Percentiles rank a stretch among this genome's conserved stretches.
phyloP scores from a whole-genome alignment of 306 rosid species.

The Citrullus colocynthis region DNA sequence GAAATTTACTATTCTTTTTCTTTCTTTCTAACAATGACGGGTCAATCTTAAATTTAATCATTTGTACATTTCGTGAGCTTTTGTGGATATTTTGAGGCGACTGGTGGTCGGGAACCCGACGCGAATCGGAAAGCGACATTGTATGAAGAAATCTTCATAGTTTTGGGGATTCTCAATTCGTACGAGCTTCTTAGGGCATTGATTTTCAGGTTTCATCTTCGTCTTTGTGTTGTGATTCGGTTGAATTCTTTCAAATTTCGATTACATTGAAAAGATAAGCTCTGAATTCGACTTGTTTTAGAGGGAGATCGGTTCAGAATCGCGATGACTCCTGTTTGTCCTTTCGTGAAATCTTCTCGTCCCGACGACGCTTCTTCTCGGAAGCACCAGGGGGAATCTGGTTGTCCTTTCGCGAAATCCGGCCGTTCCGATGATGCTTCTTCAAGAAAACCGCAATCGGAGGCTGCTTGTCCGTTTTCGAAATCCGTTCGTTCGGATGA shows the following conservation, averaged over 20 bases:
- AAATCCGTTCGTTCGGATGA: neutral
- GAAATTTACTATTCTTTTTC: no score
- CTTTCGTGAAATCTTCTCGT: conserved; percentile 75
- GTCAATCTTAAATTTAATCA: neutral
- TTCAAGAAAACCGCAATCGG: conserved; percentile 12
- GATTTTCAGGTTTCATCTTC: neutral
- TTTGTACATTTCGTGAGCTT: neutral
- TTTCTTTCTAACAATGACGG: neutral
- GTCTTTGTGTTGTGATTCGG: neutral
- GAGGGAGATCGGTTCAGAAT: conserved; percentile 11
- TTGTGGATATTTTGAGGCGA: neutral
- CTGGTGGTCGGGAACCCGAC: neutral
- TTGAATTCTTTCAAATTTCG: neutral
- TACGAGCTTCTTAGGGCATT: neutral
- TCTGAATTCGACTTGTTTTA: neutral
- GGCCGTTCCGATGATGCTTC: conserved; percentile 57
- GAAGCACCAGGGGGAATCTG: conserved; percentile 17
- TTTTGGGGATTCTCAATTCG: neutral
- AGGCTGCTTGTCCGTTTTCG: conserved; percentile 1
- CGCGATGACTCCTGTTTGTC: conserved; percentile 73
- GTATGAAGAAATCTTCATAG: neutral
- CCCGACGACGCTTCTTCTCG: conserved; percentile 46
- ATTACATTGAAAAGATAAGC: neutral
- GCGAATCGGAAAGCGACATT: neutral
- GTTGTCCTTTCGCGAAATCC: conserved; percentile 84